A percentile compares a stretch with the other conserved stretches of the same genome.
These are phyloP conservation scores for Aquilaria agallochum DNA, from an alignment of 441 rosid species.

Conservation along the genomic window DNA sequence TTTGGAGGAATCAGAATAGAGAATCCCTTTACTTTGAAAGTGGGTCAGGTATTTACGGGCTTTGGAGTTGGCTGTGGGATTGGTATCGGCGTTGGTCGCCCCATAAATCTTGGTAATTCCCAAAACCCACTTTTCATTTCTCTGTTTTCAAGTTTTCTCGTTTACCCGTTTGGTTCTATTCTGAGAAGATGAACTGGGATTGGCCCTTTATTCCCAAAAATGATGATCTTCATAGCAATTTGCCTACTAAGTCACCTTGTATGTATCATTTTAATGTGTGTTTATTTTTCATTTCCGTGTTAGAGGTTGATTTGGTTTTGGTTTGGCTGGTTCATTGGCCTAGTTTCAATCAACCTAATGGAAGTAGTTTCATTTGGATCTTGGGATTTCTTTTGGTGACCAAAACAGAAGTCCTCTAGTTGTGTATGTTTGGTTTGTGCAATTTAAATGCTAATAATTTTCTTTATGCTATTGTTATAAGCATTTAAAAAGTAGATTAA, in stretches of 20 bases:
- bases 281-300: constrained; percentile 3
- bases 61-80: constrained; percentile 94
- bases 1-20: constrained; percentile 45
- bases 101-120: constrained; percentile 63
- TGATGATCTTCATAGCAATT: constrained; percentile 21
- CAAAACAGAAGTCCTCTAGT: no score
- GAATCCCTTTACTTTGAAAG: constrained; percentile 88
- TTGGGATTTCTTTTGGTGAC: no score
- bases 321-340: background rate
- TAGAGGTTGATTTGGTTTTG: background rate
- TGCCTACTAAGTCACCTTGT: constrained; percentile 20
- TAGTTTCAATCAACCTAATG: background rate
- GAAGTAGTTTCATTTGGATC: no score
- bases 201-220: constrained; percentile 29
- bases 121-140: background rate
- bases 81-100: constrained; percentile 87
- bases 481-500: no score
- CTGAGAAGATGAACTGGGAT: constrained; percentile 28
- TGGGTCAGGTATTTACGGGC: constrained; percentile 87
- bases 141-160: background rate
- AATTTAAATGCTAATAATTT: no score
- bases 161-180: constrained; percentile 1
- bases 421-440: no score
- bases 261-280: constrained; percentile 11
- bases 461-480: no score